Base-by-base conservation (phyloP, 179 eudicot species). In the Silene coronaria region DNA sequence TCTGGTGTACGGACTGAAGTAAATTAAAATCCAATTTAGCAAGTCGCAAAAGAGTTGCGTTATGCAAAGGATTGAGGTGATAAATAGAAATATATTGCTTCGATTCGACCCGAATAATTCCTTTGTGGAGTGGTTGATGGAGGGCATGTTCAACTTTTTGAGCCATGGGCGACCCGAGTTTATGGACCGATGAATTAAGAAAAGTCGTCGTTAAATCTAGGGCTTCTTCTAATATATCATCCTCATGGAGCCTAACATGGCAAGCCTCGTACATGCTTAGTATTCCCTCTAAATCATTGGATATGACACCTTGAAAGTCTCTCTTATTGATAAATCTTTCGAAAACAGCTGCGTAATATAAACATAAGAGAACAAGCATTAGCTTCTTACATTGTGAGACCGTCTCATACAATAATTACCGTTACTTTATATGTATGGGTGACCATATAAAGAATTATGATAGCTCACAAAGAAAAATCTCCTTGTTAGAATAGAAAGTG, bases 11-110 rank as follows among this genome's bases (percentile, higher is more conserved):
- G 4, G 70, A 68, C 23, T 87, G 90, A 16, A 87, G 53, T 0
- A 77, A 6, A 23, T 87, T 87, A 78, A 85, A 87, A 21, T 83
- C 88, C 13, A 79, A 72, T 48, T 83, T 87, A 0, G 90, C 86
- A 19, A 85, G 75, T 0, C 80, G 75, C 1, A 85, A 72, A 6
- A 87, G 58, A 0, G 61, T 23, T 19, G 66, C 17, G 46, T 77
- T 70, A 42, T 74, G 86, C 5, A 21, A 78, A 68, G 75, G 58
- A 2, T 76, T 48, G 34, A 79, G 26, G 46, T 85, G 36, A 34
- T 85, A 85, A 19, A 73, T 22, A 2, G 78, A 46, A 12, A 87
- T 83, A 76, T 72, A 85, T 3, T 58, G 68, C 71, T 61, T 51
- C 0, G 84, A 85, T n/a, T 69, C 85, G 7, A 87, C 46, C 28